phyloP scores from a whole-genome alignment of 768 basidiomycete genomes.

The Leccinum ochraceum region DNA sequence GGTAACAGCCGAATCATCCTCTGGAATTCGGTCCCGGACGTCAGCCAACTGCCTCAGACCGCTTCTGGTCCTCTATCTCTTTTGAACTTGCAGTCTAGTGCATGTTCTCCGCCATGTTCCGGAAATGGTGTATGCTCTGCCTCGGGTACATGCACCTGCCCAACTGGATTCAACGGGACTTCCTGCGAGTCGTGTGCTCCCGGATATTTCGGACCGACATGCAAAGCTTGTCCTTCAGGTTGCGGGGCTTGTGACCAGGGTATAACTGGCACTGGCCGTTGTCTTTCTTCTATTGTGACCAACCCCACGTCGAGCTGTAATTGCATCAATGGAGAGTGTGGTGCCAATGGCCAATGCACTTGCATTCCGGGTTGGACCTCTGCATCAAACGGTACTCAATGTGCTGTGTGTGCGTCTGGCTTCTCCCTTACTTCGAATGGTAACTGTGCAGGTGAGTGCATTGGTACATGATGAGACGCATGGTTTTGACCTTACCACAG shows the following conservation, averaged over 20 bases:
- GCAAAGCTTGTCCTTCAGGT: constrained; percentile 66
- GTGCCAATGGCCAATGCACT: constrained; percentile 63
- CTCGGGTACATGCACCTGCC: constrained; percentile 71
- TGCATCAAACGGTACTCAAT: constrained; percentile 70
- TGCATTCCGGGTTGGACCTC: constrained; percentile 80
- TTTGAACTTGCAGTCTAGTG: constrained; percentile 68
- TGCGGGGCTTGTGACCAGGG: constrained; percentile 80
- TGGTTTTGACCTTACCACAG: constrained; percentile 34
- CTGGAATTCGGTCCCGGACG: constrained; percentile 80
- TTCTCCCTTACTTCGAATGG: constrained; percentile 73
- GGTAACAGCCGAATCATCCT: constrained; percentile 63
- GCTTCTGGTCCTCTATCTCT: constrained; percentile 54
- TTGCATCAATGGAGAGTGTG: constrained; percentile 81
- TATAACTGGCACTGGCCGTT: constrained; percentile 73
- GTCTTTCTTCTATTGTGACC: constrained; percentile 50
- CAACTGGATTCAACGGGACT: constrained; percentile 71
- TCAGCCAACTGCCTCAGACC: constrained; percentile 61
- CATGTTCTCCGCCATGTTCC: constrained; percentile 77
- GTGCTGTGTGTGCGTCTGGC: constrained; percentile 70
- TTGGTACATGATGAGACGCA: neutral
- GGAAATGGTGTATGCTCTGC: constrained; percentile 71
- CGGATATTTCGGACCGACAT: constrained; percentile 76
- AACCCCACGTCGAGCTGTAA: constrained; percentile 71
- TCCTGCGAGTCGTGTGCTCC: constrained; percentile 77
- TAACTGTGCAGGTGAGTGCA: constrained; percentile 64